Conservation (phyloP, 306 rosid species). For the Casuarina glauca region DNA sequence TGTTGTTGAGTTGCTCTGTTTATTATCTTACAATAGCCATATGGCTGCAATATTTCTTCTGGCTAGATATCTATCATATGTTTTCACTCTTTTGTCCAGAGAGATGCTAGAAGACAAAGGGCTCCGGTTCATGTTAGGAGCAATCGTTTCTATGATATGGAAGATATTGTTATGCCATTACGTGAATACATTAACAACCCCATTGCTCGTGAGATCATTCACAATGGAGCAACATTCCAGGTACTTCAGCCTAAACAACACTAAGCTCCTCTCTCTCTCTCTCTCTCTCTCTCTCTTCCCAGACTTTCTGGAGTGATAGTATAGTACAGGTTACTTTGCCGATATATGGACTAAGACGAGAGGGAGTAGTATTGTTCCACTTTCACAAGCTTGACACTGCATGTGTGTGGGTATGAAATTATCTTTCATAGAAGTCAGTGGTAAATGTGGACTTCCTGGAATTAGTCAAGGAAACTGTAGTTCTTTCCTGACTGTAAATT, state of each 20-base stretch:
- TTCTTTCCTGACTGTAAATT: slow-evolving; percentile 5
- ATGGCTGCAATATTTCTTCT: slow-evolving; percentile 19
- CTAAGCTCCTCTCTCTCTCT: slow-evolving; percentile 19
- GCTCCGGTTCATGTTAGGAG: slow-evolving; percentile 32
- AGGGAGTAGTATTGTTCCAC: too few relatives aligned
- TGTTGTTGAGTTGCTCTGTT: not conserved
- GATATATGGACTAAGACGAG: too few relatives aligned
- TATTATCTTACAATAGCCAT: not conserved
- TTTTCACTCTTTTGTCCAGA: slow-evolving; percentile 51
- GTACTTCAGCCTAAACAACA: slow-evolving; percentile 41
- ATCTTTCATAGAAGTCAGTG: too few relatives aligned
- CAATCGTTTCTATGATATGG: slow-evolving; percentile 62
- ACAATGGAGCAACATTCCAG: slow-evolving; percentile 98
- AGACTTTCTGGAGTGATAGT: not conserved
- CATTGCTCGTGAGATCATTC: slow-evolving; percentile 70
- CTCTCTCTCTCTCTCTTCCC: slow-evolving; percentile 3
- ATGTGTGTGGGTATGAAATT: not conserved
- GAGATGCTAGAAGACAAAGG: slow-evolving; percentile 53
- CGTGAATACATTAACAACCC: slow-evolving; percentile 71
- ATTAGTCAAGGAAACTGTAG: not conserved
- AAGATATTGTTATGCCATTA: slow-evolving; percentile 82
- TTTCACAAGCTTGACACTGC: too few relatives aligned
- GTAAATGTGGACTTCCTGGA: not conserved
- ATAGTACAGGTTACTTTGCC: not conserved
- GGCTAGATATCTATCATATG: slow-evolving; percentile 18